Conservation (phyloP, 495 filamentous ascomycete species). For the Penicillium coprophilum region DNA sequence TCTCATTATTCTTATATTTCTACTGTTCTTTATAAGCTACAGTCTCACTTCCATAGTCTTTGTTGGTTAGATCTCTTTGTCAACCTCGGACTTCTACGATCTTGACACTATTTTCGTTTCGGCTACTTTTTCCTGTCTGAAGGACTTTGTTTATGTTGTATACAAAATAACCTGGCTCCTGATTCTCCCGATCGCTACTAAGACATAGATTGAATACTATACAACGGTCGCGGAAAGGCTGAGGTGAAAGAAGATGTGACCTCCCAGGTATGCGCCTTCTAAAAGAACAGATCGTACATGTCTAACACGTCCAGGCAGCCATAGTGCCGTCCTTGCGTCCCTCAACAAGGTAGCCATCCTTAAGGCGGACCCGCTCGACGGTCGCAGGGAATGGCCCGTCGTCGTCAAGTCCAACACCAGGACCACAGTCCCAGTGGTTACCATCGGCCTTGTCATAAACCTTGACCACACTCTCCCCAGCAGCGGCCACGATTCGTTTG, state of each 20-base stretch:
- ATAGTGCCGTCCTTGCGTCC: conserved; percentile 85
- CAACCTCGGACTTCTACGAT: conserved; percentile 9
- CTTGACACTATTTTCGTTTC: conserved; percentile 10
- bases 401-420: conserved; percentile 67
- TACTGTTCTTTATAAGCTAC: conserved; percentile 1
- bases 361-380: conserved; percentile 86
- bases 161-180: conserved; percentile 21
- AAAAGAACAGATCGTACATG: neutral
- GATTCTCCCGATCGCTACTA: conserved; percentile 16
- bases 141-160: conserved; percentile 6
- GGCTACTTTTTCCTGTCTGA: neutral
- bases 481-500: conserved; percentile 86
- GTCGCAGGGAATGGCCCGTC: conserved; percentile 58
- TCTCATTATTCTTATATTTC: neutral
- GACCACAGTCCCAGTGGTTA: conserved; percentile 94
- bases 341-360: conserved; percentile 92
- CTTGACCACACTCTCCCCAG: conserved; percentile 90
- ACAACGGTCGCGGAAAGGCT: conserved; percentile 19
- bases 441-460: conserved; percentile 97
- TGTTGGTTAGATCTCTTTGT: conserved; percentile 6
- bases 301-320: conserved; percentile 86
- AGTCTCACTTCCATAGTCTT: conserved; percentile 6
- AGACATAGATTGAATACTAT: conserved; percentile 30
- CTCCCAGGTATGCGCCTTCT: conserved; percentile 2
- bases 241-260: conserved; percentile 12